Percentiles rank a stretch among this genome's conserved stretches.
phyloP scores from a whole-genome alignment of 2,329 filamentous ascomycete species.

The Diplodia intermedia region DNA sequence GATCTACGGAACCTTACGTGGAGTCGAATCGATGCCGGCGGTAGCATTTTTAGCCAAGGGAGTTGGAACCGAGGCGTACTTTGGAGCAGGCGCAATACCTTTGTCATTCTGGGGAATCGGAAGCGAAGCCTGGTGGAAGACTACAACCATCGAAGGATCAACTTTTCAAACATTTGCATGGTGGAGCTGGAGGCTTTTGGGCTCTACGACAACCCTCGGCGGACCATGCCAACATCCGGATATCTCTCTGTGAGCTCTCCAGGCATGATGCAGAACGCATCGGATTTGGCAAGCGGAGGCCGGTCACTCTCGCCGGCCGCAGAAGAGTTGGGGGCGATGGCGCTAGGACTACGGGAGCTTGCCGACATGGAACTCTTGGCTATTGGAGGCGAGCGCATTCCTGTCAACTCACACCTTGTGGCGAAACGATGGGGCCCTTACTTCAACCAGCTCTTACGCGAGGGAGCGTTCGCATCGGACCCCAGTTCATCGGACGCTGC shows the following conservation, averaged over 20 bases:
- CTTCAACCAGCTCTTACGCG: conserved; percentile 88
- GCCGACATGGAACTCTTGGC: conserved; percentile 97
- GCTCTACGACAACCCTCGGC: conserved; percentile 92
- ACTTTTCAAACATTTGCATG: conserved; percentile 96
- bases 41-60: conserved; percentile 92
- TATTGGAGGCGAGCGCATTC: conserved; percentile 87
- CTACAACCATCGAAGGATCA: conserved; percentile 97
- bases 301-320: conserved; percentile 77
- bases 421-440: conserved; percentile 92
- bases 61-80: conserved; percentile 97
- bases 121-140: conserved; percentile 95
- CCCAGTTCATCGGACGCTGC: conserved; percentile 74
- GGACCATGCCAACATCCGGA: conserved; percentile 76
- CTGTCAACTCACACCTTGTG: conserved; percentile 89
- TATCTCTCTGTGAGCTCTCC: conserved; percentile 80
- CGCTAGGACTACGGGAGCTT: conserved; percentile 80
- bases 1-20: conserved; percentile 88
- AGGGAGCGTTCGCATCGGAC: conserved; percentile 73
- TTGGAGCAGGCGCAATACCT: conserved; percentile 92
- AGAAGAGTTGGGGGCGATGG: conserved; percentile 83
- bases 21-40: conserved; percentile 92
- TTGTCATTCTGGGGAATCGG: conserved; percentile 92
- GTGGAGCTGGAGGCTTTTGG: conserved; percentile 97
- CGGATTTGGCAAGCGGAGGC: conserved; percentile 71
- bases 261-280: conserved; percentile 62